Conservation (phyloP, 495 filamentous ascomycete genomes). For the Aspergillus biplanus region DNA sequence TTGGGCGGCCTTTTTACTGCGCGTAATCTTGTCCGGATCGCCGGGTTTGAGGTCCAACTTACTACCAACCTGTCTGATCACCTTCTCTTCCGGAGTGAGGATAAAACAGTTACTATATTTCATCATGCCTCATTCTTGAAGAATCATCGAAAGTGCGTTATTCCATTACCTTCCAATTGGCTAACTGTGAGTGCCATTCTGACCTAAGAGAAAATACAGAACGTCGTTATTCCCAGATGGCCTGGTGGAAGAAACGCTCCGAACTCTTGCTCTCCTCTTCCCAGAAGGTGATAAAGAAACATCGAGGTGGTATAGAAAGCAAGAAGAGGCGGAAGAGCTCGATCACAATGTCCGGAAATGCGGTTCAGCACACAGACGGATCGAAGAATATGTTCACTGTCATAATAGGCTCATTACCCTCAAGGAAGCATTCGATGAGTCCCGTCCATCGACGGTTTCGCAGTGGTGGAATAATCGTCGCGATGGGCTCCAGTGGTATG, state of each 20-base stretch:
- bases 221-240: too few species aligned
- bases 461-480: conserved; percentile 59
- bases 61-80: conserved; percentile 52
- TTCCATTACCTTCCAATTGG: conserved; percentile 10
- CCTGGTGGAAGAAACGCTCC: conserved; percentile 49
- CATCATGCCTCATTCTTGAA: conserved; percentile 47
- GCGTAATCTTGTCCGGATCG: conserved; percentile 29
- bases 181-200: conserved; percentile 15
- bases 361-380: conserved; percentile 31
- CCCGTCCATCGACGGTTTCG: conserved; percentile 43
- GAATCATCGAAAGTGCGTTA: conserved; percentile 17
- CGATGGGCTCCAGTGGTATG: conserved; percentile 56
- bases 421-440: conserved; percentile 56
- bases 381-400: conserved; percentile 54
- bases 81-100: conserved; percentile 43
- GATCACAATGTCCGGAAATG: conserved; percentile 26
- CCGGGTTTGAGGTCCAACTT: conserved; percentile 41
- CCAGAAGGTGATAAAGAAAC: conserved; percentile 36
- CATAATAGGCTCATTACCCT: conserved; percentile 54
- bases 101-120: conserved; percentile 45
- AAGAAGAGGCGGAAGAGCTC: conserved; percentile 24
- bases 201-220: conserved; percentile 25
- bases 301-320: conserved; percentile 32
- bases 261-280: conserved; percentile 49
- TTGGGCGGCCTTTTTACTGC: neutral